Evolutionary conservation across 179 eudicot species (phyloP).

Genomic region (Silene coronaria): DNA sequence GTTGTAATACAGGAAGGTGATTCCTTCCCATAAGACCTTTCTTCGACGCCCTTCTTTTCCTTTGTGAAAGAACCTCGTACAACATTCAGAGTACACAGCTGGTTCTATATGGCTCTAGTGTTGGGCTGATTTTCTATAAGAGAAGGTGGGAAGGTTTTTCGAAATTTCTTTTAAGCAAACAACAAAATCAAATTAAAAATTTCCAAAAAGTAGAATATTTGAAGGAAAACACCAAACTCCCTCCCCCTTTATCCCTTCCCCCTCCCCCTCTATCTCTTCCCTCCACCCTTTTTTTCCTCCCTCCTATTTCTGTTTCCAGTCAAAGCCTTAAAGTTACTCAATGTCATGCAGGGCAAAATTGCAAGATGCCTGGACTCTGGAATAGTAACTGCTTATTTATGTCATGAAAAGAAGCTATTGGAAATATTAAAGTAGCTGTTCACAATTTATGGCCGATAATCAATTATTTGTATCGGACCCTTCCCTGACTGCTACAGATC

Average conservation of each 20-base stretch:
- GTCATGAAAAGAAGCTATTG: slow-evolving; percentile 22
- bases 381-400: slow-evolving; percentile 9
- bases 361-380: neutral
- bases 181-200: too few species aligned
- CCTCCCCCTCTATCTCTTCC: too few species aligned
- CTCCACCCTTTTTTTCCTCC: neutral
- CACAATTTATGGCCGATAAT: slow-evolving; percentile 32
- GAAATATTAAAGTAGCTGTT: slow-evolving; percentile 7
- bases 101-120: neutral
- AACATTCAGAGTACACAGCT: neutral
- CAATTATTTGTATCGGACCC: slow-evolving; percentile 24
- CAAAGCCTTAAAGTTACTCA: slow-evolving; percentile 4
- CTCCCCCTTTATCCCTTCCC: too few species aligned
- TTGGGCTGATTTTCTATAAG: neutral
- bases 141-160: neutral
- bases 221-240: too few species aligned
- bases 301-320: neutral
- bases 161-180: neutral
- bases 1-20: neutral
- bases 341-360: neutral
- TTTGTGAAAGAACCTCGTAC: neutral
- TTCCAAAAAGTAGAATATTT: too few species aligned
- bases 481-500: slow-evolving; percentile 23
- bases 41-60: neutral
- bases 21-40: neutral